Evolutionary conservation across 768 basidiomycete genomes (phyloP).

Genomic region (Gloeophyllum trabeum): DNA sequence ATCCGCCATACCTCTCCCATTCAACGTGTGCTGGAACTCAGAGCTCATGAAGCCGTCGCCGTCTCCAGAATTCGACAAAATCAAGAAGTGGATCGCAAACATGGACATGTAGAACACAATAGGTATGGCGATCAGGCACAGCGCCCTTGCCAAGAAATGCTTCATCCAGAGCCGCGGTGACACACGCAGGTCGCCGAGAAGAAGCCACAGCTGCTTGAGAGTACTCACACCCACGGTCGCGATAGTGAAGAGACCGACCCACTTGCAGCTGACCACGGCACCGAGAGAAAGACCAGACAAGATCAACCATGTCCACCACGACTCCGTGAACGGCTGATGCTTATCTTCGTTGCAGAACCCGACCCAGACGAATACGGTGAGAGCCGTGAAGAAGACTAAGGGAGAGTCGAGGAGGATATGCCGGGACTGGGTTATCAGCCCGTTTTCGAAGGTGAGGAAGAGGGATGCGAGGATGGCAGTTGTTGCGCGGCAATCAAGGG

Average conservation of each 20-base stretch:
- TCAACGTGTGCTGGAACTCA: conserved; percentile 93
- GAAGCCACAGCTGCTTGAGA: conserved; percentile 75
- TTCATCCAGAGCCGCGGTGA: conserved; percentile 62
- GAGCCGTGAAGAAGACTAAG: conserved; percentile 95
- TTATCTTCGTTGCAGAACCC: conserved; percentile 90
- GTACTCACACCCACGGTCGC: conserved; percentile 87
- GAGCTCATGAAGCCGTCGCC: conserved; percentile 99
- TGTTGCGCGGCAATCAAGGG: conserved; percentile 83
- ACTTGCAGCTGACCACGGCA: conserved; percentile 90
- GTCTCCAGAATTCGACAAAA: conserved; percentile 85
- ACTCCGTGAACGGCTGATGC: conserved; percentile 66
- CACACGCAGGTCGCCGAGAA: conserved; percentile 80
- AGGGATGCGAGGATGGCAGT: conserved; percentile 86
- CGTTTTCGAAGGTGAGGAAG: conserved; percentile 95
- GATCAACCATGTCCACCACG: conserved; percentile 90
- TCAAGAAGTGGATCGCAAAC: conserved; percentile 91
- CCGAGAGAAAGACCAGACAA: conserved; percentile 86
- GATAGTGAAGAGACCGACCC: conserved; percentile 98
- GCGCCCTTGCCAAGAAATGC: conserved; percentile 82
- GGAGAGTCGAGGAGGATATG: conserved; percentile 97
- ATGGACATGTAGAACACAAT: conserved; percentile 88
- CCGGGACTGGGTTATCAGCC: conserved; percentile 88
- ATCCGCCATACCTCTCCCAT: conserved; percentile 84
- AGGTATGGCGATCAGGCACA: conserved; percentile 85
- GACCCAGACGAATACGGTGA: conserved; percentile 78